phyloP scores from a whole-genome alignment of 345 rosid genomes.

The Boechera retrofracta region DNA sequence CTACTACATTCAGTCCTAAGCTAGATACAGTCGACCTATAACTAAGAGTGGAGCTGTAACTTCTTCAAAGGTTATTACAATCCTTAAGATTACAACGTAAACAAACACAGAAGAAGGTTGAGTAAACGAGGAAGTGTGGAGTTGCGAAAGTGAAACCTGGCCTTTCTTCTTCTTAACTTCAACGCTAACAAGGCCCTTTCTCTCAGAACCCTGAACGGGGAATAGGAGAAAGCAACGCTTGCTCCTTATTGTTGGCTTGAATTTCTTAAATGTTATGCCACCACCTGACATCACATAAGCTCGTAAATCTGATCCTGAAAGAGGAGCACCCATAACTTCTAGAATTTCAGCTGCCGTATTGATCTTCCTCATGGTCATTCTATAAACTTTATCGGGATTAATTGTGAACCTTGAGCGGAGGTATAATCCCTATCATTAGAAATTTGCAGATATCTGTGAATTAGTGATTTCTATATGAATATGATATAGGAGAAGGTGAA shows the following conservation, averaged over 20 bases:
- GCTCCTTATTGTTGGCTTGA: slow-evolving; percentile 68
- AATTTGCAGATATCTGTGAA: slow-evolving; percentile 17
- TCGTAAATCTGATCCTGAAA: slow-evolving; percentile 76
- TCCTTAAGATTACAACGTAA: not conserved
- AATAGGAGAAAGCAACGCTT: slow-evolving; percentile 87
- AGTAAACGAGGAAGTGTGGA: not conserved
- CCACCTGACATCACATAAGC: slow-evolving; percentile 95
- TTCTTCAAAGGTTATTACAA: slow-evolving; percentile 10
- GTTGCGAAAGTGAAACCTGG: slow-evolving; percentile 59
- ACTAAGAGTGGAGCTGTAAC: not conserved
- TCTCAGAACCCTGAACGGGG: slow-evolving; percentile 87
- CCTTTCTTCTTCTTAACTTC: slow-evolving; percentile 92
- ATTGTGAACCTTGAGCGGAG: slow-evolving; percentile 73
- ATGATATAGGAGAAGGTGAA: not conserved
- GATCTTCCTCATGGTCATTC: slow-evolving; percentile 87
- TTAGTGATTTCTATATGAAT: not conserved
- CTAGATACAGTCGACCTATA: slow-evolving; percentile 2
- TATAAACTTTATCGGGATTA: slow-evolving; percentile 85
- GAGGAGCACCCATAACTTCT: slow-evolving; percentile 98
- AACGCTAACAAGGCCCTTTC: slow-evolving; percentile 85
- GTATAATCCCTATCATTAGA: slow-evolving; percentile 63
- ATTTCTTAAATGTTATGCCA: slow-evolving; percentile 68
- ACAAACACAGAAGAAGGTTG: slow-evolving; percentile 1
- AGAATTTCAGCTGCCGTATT: slow-evolving; percentile 85
- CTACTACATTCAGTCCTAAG: slow-evolving; percentile 9